Conservation (phyloP, 2,329 filamentous ascomycete species). For the Penicillium sp. region DNA sequence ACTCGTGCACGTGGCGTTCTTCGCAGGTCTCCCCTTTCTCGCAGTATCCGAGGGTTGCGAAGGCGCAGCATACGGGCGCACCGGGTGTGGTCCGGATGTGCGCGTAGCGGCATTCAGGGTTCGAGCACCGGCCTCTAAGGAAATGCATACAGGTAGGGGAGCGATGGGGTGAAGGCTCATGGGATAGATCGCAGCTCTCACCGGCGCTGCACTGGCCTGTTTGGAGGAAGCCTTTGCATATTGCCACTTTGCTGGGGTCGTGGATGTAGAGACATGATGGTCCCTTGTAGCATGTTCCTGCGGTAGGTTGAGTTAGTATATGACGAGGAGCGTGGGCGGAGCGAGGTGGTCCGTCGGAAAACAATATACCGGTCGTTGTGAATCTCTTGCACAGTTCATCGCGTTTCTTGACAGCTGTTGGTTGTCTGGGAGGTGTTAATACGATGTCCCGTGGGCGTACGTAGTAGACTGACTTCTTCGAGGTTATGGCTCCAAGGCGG, state of each 20-base stretch:
- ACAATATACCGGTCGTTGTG: slow-evolving; percentile 50
- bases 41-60: slow-evolving; percentile 86
- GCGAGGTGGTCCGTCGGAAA: slow-evolving; percentile 18
- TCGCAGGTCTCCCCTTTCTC: slow-evolving; percentile 71
- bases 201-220: slow-evolving; percentile 73
- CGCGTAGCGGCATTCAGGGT: slow-evolving; percentile 77
- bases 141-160: slow-evolving; percentile 87
- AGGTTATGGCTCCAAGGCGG: slow-evolving; percentile 68
- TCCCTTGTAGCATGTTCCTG: slow-evolving; percentile 83
- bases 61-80: slow-evolving; percentile 75
- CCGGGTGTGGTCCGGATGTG: slow-evolving; percentile 73
- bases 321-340: slow-evolving; percentile 5
- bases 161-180: slow-evolving; percentile 76
- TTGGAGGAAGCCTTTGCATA: slow-evolving; percentile 82
- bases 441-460: slow-evolving; percentile 7
- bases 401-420: slow-evolving; percentile 60
- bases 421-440: slow-evolving; percentile 29
- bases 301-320: slow-evolving; percentile 45
- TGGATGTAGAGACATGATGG: slow-evolving; percentile 75
- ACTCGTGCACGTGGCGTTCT: slow-evolving; percentile 85
- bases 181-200: slow-evolving; percentile 81
- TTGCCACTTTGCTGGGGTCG: slow-evolving; percentile 78
- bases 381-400: slow-evolving; percentile 68
- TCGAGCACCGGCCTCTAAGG: slow-evolving; percentile 83
- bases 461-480: slow-evolving; percentile 62